Evolutionary conservation across 225 moss, liverwort and hornwort species (phyloP).

Genomic region (Anthoceros angustus): DNA sequence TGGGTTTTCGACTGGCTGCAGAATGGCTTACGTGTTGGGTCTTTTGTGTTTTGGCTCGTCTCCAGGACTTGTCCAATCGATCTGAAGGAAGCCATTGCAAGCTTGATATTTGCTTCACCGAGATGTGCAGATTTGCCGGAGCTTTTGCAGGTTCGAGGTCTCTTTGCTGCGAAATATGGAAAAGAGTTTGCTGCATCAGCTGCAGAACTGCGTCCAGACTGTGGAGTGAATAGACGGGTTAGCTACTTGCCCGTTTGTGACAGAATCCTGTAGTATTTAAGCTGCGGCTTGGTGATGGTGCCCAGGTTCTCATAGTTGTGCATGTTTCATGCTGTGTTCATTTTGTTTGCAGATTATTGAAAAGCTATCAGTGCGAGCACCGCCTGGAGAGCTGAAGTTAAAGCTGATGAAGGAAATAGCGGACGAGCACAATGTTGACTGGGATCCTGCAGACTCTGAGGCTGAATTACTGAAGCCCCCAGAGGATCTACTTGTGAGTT

Average conservation of each 20-base stretch:
- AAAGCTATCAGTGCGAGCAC: conserved; percentile 83
- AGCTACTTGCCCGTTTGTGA: conserved; percentile 8
- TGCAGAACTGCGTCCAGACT: conserved; percentile 86
- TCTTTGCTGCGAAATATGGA: conserved; percentile 88
- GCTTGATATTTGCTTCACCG: conserved; percentile 90
- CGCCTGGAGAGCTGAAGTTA: conserved; percentile 69
- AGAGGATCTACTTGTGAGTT: conserved; percentile 91
- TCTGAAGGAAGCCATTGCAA: conserved; percentile 82
- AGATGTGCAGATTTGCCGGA: conserved; percentile 93
- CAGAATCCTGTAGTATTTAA: not conserved
- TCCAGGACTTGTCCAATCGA: conserved; percentile 74
- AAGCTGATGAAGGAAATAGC: conserved; percentile 96
- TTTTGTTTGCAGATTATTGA: conserved; percentile 60
- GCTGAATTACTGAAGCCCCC: conserved; percentile 48
- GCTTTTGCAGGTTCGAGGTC: conserved; percentile 69
- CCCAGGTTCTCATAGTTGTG: not conserved
- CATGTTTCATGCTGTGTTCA: not conserved
- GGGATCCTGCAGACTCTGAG: conserved; percentile 82
- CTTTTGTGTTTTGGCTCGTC: conserved; percentile 10
- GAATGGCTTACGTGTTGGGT: not conserved
- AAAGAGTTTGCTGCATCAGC: conserved; percentile 93
- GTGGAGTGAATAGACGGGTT: conserved; percentile 93
- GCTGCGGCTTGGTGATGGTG: not conserved
- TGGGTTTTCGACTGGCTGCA: not conserved
- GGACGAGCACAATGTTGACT: conserved; percentile 54